phyloP scores from a whole-genome alignment of 176 grass and related monocot genomes.

The Hsuehochloa calcarea region DNA sequence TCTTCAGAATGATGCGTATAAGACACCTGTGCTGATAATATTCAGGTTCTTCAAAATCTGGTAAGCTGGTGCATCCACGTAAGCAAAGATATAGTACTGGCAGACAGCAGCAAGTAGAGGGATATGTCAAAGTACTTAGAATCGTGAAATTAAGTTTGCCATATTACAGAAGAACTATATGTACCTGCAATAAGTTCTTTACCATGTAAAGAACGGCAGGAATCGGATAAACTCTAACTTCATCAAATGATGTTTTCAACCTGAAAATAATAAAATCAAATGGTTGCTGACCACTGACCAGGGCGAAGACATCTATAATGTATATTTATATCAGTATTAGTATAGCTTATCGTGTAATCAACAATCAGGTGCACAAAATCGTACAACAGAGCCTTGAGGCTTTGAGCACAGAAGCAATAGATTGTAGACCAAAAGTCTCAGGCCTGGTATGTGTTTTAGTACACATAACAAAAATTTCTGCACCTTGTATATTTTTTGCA shows the following conservation, averaged over 20 bases:
- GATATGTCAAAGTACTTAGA: slow-evolving; percentile 1
- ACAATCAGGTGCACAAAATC: too few species aligned
- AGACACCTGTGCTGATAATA: slow-evolving; percentile 65
- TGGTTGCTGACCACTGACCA: not conserved
- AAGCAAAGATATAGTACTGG: slow-evolving; percentile 75
- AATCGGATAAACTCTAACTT: slow-evolving; percentile 58
- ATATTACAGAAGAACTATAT: not conserved
- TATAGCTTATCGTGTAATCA: too few species aligned
- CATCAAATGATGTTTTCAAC: slow-evolving; percentile 50
- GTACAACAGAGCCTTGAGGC: too few species aligned
- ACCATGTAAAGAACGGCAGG: slow-evolving; percentile 62
- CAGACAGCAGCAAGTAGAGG: not conserved
- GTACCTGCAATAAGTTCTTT: slow-evolving; percentile 67
- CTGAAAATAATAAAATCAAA: slow-evolving; percentile 39
- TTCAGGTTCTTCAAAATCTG: slow-evolving; percentile 75
- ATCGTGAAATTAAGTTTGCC: not conserved
- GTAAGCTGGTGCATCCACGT: slow-evolving; percentile 72
- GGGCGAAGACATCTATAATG: not conserved
- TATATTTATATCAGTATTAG: too few species aligned
- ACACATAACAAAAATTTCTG: not conserved
- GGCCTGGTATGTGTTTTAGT: not conserved
- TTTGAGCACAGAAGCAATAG: not conserved
- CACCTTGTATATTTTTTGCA: not conserved
- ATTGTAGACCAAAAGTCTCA: not conserved
- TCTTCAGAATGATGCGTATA: slow-evolving; percentile 66